phyloP scores from a whole-genome alignment of 208 protist species.

The Naegleria lovaniensis region DNA sequence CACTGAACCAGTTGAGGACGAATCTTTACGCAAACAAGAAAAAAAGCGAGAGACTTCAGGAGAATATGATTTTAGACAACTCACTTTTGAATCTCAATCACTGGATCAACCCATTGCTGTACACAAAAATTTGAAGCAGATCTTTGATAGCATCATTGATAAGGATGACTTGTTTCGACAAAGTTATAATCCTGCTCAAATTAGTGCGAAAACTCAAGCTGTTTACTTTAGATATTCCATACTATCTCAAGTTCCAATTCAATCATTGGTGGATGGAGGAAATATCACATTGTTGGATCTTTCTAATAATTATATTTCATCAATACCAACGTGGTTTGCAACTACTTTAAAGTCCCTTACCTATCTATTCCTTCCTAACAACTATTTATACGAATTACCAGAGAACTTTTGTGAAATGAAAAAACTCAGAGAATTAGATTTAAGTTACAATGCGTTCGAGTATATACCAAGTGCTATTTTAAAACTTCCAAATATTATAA shows the following conservation, averaged over 20 bases:
- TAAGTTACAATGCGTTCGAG: not conserved
- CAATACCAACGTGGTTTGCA: not conserved
- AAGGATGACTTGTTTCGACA: not conserved
- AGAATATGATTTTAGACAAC: not conserved
- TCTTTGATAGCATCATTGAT: not conserved
- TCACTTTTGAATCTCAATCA: not conserved
- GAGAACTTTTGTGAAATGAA: constrained; percentile 20
- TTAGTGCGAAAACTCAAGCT: not conserved
- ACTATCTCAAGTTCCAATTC: not conserved
- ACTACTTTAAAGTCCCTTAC: not conserved
- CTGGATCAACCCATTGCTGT: not conserved
- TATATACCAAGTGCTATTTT: not conserved
- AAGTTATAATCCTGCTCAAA: not conserved
- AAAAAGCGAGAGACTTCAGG: not conserved
- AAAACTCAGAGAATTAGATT: constrained; percentile 11
- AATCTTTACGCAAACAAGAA: not conserved
- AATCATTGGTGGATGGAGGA: not conserved
- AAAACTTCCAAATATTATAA: not conserved
- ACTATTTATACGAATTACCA: not conserved
- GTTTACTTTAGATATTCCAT: not conserved
- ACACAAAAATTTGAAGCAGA: not conserved
- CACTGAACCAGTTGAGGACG: not conserved
- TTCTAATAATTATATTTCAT: constrained; percentile 5
- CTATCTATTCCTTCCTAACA: not conserved
- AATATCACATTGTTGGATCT: constrained; percentile 1